Evolutionary conservation across 129 eudicot genomes (phyloP), one percentile per base, ranked within the genome.

Genomic region (Pittosporum tobira): DNA sequence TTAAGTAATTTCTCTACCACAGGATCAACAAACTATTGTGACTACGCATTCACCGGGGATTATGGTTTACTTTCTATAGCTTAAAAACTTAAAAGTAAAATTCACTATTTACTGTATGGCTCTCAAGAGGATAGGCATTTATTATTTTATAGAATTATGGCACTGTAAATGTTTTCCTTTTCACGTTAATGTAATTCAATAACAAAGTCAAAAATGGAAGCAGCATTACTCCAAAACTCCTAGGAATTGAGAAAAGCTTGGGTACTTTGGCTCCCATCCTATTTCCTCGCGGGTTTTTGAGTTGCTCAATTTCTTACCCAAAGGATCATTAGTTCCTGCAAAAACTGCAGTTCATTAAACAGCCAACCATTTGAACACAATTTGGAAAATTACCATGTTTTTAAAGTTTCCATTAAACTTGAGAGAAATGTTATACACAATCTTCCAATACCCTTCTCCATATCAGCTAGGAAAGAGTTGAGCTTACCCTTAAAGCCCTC

Each of bases 291-390:
- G 76, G 51, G 94, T 82, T 69, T 67, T 90, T 13, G 87, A 73
- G 71, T 90, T 90, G 88, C 80, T 74, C 67, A 90, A 46, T 64
- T 79, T 90, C 81, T 90, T 85, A 38, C 98, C 98, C 72, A 85
- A 59, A 68, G 80, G 81, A 67, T 79, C 98, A 51, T 71, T 69
- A 1, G 81, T 83, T 23, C 98, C 98, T 90, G 87, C 59, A 48
- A 48, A 65, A 15, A 34, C 42, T 50, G 43, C 42, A 44, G n/a
- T n/a, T n/a, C n/a, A n/a, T 16, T n/a, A 42, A 8, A 34, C 64
- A 0, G 47, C n/a, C 12, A 38, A 25, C 8, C 3, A 13, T 57
- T 13, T 1, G 19, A 20, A 6, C 0, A 1, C 2, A 8, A 53
- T n/a, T 57, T 31, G 1, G 20, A 9, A 21, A n/a, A n/a, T 3